Conservation (phyloP, 2,329 filamentous ascomycete genomes). For the Didymella keratinophila region DNA sequence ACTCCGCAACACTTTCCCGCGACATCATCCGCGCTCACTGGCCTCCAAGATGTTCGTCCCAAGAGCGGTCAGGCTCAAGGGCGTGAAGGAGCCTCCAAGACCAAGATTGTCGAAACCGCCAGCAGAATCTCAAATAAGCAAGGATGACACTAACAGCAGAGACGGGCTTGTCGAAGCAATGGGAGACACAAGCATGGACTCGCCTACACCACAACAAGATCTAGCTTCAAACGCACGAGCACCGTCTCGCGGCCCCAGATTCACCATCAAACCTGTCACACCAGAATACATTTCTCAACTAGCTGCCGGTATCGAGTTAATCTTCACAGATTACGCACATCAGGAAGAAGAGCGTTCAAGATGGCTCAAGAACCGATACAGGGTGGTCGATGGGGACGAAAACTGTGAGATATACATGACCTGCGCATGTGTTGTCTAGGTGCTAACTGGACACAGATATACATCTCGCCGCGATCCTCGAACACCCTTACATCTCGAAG, state of each 20-base stretch:
- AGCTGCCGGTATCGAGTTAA: slow-evolving; percentile 42
- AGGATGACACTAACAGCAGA: slow-evolving; percentile 23
- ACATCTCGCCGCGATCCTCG: slow-evolving; percentile 44
- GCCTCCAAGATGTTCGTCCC: slow-evolving; percentile 44
- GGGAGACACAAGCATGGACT: slow-evolving; percentile 35
- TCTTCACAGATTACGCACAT: slow-evolving; percentile 50
- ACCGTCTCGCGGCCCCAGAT: slow-evolving; percentile 28
- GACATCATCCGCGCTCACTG: not conserved
- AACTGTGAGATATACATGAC: slow-evolving; percentile 31
- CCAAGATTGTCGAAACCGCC: slow-evolving; percentile 15
- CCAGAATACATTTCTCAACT: slow-evolving; percentile 43
- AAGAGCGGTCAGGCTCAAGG: slow-evolving; percentile 44
- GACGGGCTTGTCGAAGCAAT: slow-evolving; percentile 37
- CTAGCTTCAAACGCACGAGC: slow-evolving; percentile 13
- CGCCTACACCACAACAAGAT: slow-evolving; percentile 25
- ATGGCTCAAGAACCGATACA: slow-evolving; percentile 41
- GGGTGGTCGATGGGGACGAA: slow-evolving; percentile 34
- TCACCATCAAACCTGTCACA: slow-evolving; percentile 30
- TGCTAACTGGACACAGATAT: slow-evolving; percentile 31
- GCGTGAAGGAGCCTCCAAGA: slow-evolving; percentile 31
- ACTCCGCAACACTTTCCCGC: not conserved
- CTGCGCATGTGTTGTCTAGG: no score
- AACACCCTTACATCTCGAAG: slow-evolving; percentile 38
- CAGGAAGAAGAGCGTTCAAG: slow-evolving; percentile 34
- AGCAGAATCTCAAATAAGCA: slow-evolving; percentile 8